These are phyloP conservation scores for Scytalidium lignicola DNA, from an alignment of 2,329 filamentous ascomycete species.

Conservation along the genomic window DNA sequence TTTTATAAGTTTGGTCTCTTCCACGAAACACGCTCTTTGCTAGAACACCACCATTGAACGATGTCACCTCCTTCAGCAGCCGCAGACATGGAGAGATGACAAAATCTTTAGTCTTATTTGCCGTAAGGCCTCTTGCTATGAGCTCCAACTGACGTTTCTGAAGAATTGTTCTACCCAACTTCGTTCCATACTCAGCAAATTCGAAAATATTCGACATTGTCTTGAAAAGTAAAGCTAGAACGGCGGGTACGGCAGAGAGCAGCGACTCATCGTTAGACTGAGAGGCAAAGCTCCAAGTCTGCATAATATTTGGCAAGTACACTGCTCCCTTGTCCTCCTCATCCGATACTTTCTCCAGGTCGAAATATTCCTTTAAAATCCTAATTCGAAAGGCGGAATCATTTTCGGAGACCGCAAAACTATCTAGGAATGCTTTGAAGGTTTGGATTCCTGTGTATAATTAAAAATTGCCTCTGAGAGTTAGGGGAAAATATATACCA, in stretches of 20 bases:
- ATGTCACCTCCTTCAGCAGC: conserved; percentile 78
- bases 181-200: conserved; percentile 67
- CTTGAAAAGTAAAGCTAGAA: conserved; percentile 76
- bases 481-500: conserved; percentile 36
- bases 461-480: conserved; percentile 1
- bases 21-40: conserved; percentile 74
- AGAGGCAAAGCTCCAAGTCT: conserved; percentile 81
- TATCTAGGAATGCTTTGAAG: conserved; percentile 67
- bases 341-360: conserved; percentile 45
- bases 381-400: conserved; percentile 42
- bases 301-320: conserved; percentile 74
- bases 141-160: conserved; percentile 77
- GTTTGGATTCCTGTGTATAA: conserved; percentile 54
- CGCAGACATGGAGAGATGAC: conserved; percentile 85
- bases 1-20: conserved; percentile 73
- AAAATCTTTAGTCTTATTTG: conserved; percentile 78
- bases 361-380: conserved; percentile 67
- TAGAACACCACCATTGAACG: conserved; percentile 77
- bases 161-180: conserved; percentile 75
- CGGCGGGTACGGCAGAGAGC: conserved; percentile 73
- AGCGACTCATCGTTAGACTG: conserved; percentile 76
- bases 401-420: conserved; percentile 49
- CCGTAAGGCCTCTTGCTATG: conserved; percentile 70
- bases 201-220: conserved; percentile 70
- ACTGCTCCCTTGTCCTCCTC: conserved; percentile 51